Base-by-base conservation (phyloP, 192 early-diverging fungal genomes). In the Linnemannia zychae region DNA sequence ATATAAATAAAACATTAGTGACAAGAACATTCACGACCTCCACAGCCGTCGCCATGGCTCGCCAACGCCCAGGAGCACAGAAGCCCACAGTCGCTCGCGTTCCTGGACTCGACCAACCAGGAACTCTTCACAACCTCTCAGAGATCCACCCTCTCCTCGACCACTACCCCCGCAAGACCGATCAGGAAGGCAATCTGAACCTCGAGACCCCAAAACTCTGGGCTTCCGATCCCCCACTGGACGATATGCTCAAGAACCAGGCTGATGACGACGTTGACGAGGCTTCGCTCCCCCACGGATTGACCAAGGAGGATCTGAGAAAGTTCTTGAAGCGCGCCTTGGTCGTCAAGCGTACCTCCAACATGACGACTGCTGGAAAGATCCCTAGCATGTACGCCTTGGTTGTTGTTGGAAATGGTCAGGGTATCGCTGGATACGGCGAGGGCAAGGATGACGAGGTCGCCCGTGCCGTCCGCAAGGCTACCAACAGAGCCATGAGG, bases 321-420 rank as follows among this genome's bases (percentile, higher is more conserved):
- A 79, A 75, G 81, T 90, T 97, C 49, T 82, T 90, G 65, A 96
- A 96, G 86, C 93, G 92, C 77, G 89, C 94, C 17, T 76, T 97
- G 60, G 88, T 95, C 20, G 90, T 96, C 33, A 94, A 94, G 84
- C 92, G 95, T 50, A 94, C 93, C 3, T 92, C 93, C 63, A 94
- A 95, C 81, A 93, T 95, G 93, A 96, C 94, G 44, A 90, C 92
- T 24, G 94, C 93, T 76, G 96, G 96, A 72, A 96, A 96, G 80
- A 88, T 93, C 34, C 93, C 94, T 46, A 93, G 93, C 38, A 93
- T 96, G 90, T 97, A 96, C 44, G 97, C 97, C 1, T 80, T 98
- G 57, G 98, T 99, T 11, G 97, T 99, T 5, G 98, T 99, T 7
- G 98, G 98, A 7, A 97, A 98, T 80, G 96, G 96, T 12, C 91